Conservation (phyloP, 1,284 basidiomycete genomes). For the Tremellales sp. region DNA sequence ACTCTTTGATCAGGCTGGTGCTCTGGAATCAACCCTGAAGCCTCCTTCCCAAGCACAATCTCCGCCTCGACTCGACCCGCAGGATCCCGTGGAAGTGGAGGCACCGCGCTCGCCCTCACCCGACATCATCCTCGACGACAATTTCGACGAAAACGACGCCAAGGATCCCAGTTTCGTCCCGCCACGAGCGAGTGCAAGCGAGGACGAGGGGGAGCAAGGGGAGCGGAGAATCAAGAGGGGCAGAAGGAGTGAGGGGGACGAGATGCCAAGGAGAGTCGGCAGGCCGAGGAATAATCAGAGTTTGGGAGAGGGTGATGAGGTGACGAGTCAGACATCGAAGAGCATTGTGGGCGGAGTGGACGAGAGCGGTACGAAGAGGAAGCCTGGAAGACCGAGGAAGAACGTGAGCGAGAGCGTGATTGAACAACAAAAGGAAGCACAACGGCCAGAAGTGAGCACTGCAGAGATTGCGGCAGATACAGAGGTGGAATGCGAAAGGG, state of each 20-base stretch:
- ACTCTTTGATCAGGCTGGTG: neutral
- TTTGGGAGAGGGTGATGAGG: too few relatives aligned
- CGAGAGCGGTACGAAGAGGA: too few relatives aligned
- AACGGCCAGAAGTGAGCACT: too few relatives aligned
- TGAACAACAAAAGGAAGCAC: neutral
- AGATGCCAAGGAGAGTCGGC: neutral
- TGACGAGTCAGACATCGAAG: neutral
- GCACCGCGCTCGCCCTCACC: conserved; percentile 12
- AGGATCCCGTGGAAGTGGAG: neutral
- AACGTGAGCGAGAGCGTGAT: neutral
- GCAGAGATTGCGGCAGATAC: too few relatives aligned
- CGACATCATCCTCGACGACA: conserved; percentile 19
- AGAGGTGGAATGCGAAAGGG: too few relatives aligned
- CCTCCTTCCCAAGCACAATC: neutral
- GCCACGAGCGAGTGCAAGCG: neutral
- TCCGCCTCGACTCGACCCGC: neutral
- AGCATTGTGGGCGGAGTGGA: neutral
- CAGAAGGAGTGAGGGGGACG: neutral
- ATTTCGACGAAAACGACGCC: conserved; percentile 17
- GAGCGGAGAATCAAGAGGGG: neutral
- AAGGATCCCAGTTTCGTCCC: conserved; percentile 26
- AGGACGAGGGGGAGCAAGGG: too few relatives aligned
- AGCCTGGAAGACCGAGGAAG: conserved; percentile 3
- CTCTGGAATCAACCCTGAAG: neutral
- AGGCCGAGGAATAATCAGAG: neutral